Evolutionary conservation across 2,329 filamentous ascomycete genomes (phyloP), one percentile per base, ranked within the genome.

Genomic region (Chaetomium sp.): DNA sequence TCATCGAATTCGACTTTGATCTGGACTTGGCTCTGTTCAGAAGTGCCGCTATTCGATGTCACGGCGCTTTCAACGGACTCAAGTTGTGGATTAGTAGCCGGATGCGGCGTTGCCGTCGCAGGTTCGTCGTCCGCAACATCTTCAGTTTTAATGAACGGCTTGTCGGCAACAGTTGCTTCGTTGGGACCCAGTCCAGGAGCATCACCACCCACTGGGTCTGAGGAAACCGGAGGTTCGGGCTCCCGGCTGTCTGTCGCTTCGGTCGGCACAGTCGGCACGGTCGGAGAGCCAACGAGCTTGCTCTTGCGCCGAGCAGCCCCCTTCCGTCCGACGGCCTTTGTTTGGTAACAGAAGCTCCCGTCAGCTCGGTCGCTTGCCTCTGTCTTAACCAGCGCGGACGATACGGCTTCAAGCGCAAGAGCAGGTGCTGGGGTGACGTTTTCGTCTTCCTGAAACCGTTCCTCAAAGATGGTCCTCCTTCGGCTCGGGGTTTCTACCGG

Each of bases 291-390:
- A 36, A 43, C 52, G 12, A 52, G 19, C 41, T 41, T 50, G 41
- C 42, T 55, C 12, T 34, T 42, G 14, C 34, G n/a, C 40, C 38
- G 14, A n/a, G 55, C 19, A 5, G 38, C 27, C 9, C 32, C 10
- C 19, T 43, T 53, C 32, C 35, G 35, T 36, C 40, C 48, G n/a
- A 33, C 19, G 11, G 40, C 52, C 27, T 56, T 59, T 41, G 50
- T 52, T 37, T 50, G 53, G 59, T 60, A 64, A 14, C 59, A 60
- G 41, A 64, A 64, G 54, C 62, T 64, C 6, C 60, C 58, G 42
- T 62, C 62, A 1, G 59, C 57, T 14, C 54, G 53, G 12, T 53
- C 42, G 19, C 55, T 60, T 6, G 38, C 46, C 9, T 52, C 44
- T 4, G 49, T 49, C 27, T 41, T 43, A 7, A 40, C 36, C 5